A percentile compares a stretch with the other conserved stretches of the same genome.
Conservation (phyloP, 306 rosid species). For the Parietaria judaica region DNA sequence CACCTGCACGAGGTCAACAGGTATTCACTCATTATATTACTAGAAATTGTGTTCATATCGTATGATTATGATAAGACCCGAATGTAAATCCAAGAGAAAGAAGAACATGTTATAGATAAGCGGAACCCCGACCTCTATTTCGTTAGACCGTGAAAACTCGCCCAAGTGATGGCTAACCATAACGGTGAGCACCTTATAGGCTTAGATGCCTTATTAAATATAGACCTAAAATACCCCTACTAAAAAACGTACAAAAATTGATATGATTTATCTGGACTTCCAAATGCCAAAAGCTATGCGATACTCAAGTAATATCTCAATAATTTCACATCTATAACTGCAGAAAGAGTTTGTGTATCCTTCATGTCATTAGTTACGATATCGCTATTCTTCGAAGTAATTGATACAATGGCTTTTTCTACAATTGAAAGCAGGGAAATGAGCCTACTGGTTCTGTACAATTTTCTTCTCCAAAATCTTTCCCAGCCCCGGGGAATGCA, state of each 20-base stretch:
- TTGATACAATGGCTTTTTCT: constrained; percentile 6
- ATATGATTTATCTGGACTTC: constrained; percentile 9
- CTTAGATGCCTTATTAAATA: too few relatives aligned
- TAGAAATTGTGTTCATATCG: constrained; percentile 1
- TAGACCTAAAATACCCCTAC: too few relatives aligned
- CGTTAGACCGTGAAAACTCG: too few relatives aligned
- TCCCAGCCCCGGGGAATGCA: constrained; percentile 25
- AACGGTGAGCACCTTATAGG: too few relatives aligned
- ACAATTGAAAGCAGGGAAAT: constrained; percentile 39
- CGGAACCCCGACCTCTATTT: too few relatives aligned
- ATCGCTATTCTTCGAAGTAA: constrained; percentile 5
- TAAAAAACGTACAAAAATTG: too few relatives aligned
- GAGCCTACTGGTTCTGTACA: constrained; percentile 27
- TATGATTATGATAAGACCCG: constrained; percentile 6
- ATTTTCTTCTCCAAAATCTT: constrained; percentile 23
- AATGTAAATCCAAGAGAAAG: too few relatives aligned
- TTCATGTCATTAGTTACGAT: background rate
- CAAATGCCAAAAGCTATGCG: background rate
- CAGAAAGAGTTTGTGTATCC: background rate
- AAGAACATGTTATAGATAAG: too few relatives aligned
- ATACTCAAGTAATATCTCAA: constrained; percentile 1
- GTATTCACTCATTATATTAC: constrained; percentile 32
- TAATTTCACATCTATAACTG: background rate
- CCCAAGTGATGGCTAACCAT: too few relatives aligned
- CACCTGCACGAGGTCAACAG: constrained; percentile 33